Conservation (phyloP, 116 monocot species). For the Thalassia testudinum region DNA sequence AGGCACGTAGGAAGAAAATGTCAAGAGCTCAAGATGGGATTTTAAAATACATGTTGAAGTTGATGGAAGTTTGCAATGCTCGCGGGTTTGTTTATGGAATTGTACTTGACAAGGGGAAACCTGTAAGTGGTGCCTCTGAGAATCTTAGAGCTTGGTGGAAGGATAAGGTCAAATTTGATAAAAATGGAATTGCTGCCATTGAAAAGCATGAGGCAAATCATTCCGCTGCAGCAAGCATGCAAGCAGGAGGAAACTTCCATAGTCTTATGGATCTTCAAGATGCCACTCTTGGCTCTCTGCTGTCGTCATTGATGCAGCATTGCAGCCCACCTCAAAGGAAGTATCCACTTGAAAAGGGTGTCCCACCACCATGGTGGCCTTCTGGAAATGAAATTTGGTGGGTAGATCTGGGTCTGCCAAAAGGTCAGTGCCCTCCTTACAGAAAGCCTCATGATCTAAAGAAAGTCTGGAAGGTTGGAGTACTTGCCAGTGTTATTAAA, state of each 20-base stretch:
- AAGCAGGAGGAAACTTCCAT: slow-evolving; percentile 24
- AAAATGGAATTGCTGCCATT: slow-evolving; percentile 62
- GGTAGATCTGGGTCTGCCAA: slow-evolving; percentile 47
- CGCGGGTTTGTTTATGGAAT: slow-evolving; percentile 89
- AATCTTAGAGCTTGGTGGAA: slow-evolving; percentile 95
- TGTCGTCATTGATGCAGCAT: slow-evolving; percentile 86
- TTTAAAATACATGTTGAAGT: slow-evolving; percentile 84
- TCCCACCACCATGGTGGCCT: slow-evolving; percentile 88
- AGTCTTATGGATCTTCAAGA: slow-evolving; percentile 73
- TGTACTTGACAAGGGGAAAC: slow-evolving; percentile 83
- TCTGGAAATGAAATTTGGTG: slow-evolving; percentile 74
- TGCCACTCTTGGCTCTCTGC: slow-evolving; percentile 70
- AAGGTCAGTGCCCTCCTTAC: slow-evolving; percentile 53
- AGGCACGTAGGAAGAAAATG: slow-evolving; percentile 77
- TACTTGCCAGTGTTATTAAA: slow-evolving; percentile 66
- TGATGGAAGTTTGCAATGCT: slow-evolving; percentile 85
- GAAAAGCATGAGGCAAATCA: slow-evolving; percentile 51
- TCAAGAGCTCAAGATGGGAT: slow-evolving; percentile 86
- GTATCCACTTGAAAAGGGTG: slow-evolving; percentile 59
- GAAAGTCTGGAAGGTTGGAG: slow-evolving; percentile 83
- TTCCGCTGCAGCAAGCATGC: slow-evolving; percentile 20
- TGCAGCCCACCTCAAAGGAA: slow-evolving; percentile 75
- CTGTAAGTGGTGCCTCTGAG: slow-evolving; percentile 75
- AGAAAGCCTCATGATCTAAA: slow-evolving; percentile 89
- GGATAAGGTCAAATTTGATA: slow-evolving; percentile 86